phyloP scores from a whole-genome alignment of 139 green algal genomes.

The Dunaliella primolecta region DNA sequence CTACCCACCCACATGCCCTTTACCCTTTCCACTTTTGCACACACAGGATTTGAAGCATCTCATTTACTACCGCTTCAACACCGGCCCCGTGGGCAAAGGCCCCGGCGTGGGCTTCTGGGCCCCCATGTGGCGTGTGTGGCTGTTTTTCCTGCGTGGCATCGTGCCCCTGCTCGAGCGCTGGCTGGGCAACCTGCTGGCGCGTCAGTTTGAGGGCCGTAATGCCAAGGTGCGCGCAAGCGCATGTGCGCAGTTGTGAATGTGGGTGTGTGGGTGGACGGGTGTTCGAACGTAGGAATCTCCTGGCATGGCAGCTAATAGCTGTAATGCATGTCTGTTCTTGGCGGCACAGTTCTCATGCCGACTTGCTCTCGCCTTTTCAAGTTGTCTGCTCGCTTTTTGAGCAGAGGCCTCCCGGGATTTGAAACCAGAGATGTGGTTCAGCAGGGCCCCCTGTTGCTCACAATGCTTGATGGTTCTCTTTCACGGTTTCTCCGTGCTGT shows the following conservation, averaged over 20 bases:
- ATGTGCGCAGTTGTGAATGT: not conserved
- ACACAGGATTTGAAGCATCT: conserved; percentile 95
- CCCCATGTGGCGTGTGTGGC: conserved; percentile 98
- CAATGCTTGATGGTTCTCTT: too few species aligned
- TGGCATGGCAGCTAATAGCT: too few species aligned
- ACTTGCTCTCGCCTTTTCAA: too few species aligned
- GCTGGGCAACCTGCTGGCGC: conserved; percentile 98
- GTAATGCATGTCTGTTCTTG: too few species aligned
- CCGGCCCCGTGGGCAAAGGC: conserved; percentile 94
- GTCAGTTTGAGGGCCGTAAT: conserved; percentile 97
- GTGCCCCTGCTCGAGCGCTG: conserved; percentile 97
- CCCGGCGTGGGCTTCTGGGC: conserved; percentile 99
- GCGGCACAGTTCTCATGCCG: too few species aligned
- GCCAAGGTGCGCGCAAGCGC: conserved; percentile 64
- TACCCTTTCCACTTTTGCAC: not conserved
- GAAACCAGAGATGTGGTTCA: too few species aligned
- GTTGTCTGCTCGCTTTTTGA: too few species aligned
- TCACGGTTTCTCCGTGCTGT: too few species aligned
- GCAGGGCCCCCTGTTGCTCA: too few species aligned
- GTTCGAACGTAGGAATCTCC: too few species aligned
- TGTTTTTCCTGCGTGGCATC: conserved; percentile 98
- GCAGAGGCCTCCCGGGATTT: too few species aligned
- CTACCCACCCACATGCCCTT: not conserved
- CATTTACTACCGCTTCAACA: conserved; percentile 99
- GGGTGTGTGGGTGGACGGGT: too few species aligned